Base-by-base conservation (phyloP, 495 filamentous ascomycete genomes). In the Penicillium fimorum region DNA sequence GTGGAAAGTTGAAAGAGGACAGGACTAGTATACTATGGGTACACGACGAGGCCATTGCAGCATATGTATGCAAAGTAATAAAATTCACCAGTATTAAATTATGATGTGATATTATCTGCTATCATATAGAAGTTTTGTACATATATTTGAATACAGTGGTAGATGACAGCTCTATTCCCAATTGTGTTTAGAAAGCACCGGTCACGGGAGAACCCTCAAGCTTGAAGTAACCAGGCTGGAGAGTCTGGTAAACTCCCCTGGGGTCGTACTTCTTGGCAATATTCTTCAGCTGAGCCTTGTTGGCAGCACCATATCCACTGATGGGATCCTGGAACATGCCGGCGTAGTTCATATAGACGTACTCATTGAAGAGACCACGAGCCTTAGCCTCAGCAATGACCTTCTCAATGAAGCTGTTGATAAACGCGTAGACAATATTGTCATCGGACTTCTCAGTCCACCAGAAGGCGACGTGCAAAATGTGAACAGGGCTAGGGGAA, bases 301-400 rank as follows among this genome's bases (percentile, higher is more conserved):
- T 78, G 4, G 51, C 54, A 13, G 44, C 54, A 0, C 75, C 73
- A 50, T 77, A 80, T 8, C 71, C 63, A 11, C 56, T 58, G 50
- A 82, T 67, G 5, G 75, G 70, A 52, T 70, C 63, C 45, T 76
- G 71, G 44, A 63, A 68, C 61, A 64, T 56, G 27, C 68, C 64
- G 3, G 74, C 76, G 46, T 79, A 79, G 54, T 84, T 83, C 57
- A 83, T 74, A 58, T 87, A 87, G 27, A 87, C 62, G 50, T 80
- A 89, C 33, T 77, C 70, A 49, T 83, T 65, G 38, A 72, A 64
- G 24, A 82, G 17, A 0, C 71, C 71, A 43, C 74, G 57, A 15
- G 54, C 59, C 53, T 77, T 70, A 1, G 83, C 78, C 22, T 76
- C 59, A 7, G 68, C 68, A 15, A 54, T 48, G 12, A 61, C 56